phyloP scores from a whole-genome alignment of 345 rosid species.

The Citrus sinensis region DVS_A1.0 CM039165.1:35749501-35750000 shows the following conservation, averaged over 20 bases:
- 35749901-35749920: not conserved
- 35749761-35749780: constrained; percentile 17
- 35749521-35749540: no score
- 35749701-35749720: constrained; percentile 38
- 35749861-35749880: constrained; percentile 12
- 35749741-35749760: constrained; percentile 15
- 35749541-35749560: no score
- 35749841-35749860: not conserved
- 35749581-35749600: no score
- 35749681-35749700: constrained; percentile 36
- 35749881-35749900: constrained; percentile 16
- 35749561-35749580: not conserved
- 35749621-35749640: constrained; percentile 33
- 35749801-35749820: not conserved
- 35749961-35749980: constrained; percentile 11
- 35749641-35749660: constrained; percentile 32
- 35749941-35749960: constrained; percentile 4
- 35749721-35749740: constrained; percentile 6
- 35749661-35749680: constrained; percentile 37
- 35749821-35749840: constrained; percentile 24
- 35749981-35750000: constrained; percentile 19
- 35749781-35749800: not conserved
- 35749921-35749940: constrained; percentile 15
- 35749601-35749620: no score
- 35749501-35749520: no score